These are phyloP conservation scores for Cairneyella variabilis DNA, from an alignment of 495 filamentous ascomycete genomes.

Conservation along the genomic window DNA sequence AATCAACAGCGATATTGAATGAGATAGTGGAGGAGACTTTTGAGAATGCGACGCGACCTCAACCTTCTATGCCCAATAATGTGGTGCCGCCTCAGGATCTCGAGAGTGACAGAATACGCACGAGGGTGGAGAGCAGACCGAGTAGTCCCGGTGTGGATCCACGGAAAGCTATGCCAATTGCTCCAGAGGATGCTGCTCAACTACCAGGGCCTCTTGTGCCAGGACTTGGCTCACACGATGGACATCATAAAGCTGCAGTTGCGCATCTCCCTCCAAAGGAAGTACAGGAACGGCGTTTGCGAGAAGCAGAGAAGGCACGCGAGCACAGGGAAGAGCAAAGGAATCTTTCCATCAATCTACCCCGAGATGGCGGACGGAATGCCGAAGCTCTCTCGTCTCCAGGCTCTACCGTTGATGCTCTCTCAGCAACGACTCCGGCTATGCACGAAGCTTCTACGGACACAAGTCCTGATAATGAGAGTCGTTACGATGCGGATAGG, in stretches of 20 bases:
- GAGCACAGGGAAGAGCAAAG: slow-evolving; percentile 16
- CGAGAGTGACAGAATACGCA: slow-evolving; percentile 21
- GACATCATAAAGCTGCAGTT: slow-evolving; percentile 18
- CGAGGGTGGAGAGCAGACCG: slow-evolving; percentile 17
- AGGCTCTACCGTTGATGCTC: slow-evolving; percentile 36
- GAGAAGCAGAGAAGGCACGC: slow-evolving; percentile 24
- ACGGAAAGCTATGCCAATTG: slow-evolving; percentile 18
- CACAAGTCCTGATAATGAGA: slow-evolving; percentile 52
- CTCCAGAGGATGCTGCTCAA: slow-evolving; percentile 22
- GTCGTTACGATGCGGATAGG: slow-evolving; percentile 31
- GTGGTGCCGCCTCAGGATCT: slow-evolving; percentile 50
- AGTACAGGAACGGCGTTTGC: slow-evolving; percentile 22
- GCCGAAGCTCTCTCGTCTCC: slow-evolving; percentile 39
- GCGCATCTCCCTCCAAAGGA: slow-evolving; percentile 25
- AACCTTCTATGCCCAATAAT: slow-evolving; percentile 21
- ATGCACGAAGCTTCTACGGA: slow-evolving; percentile 43
- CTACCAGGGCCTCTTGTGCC: slow-evolving; percentile 15
- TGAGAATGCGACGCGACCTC: slow-evolving; percentile 15
- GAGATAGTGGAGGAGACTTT: slow-evolving; percentile 17
- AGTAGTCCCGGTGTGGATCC: slow-evolving; percentile 29
- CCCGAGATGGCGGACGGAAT: slow-evolving; percentile 8
- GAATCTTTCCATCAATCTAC: slow-evolving; percentile 17
- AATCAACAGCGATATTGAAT: slow-evolving; percentile 14
- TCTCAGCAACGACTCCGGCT: slow-evolving; percentile 35
- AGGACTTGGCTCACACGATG: slow-evolving; percentile 20